Base-by-base conservation (phyloP, 1,284 basidiomycete species). In the Apiotrichum akiyoshidainum region DNA sequence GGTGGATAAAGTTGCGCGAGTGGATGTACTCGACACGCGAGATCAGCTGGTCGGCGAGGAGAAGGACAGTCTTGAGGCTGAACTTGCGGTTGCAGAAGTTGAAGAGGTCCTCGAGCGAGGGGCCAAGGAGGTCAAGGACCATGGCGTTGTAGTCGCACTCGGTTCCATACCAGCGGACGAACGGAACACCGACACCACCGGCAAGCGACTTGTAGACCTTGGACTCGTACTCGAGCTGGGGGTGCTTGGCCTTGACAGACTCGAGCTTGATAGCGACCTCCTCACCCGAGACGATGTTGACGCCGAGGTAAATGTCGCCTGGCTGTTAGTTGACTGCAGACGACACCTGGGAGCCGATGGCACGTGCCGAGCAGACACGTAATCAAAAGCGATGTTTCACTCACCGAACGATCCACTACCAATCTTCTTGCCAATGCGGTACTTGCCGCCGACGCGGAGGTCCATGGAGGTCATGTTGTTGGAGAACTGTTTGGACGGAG, bases 21-120 rank as follows among this genome's bases (percentile, higher is more conserved):
- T 99, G 96, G 68, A 98, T 92, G 82, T 98, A 98, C 79, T 99
- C 95, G 75, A 99, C 92, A 65, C 95, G 92, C 49, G 95, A 98
- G 74, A 99, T 94, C 73, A 99, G 82, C 80, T 99, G 96, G 76
- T 99, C 95, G 59, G 96, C 95, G 49, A 99, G 86, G 37, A 99
- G 85, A 16, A 99, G 83, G 26, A 98, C 94, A 0, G 96, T 99
- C 84, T 99, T 99, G 71, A 99, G 83, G 64, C 84, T 89, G 80
- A 99, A 99, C 78, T 96, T 97, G 80, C 95, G 88, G 83, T 95
- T 94, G 85, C 96, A 99, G 74, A 98, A 99, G 83, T 99, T 99
- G 88, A 99, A 99, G 19, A 99, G 84, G 72, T 99, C 96, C 79
- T 99, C 96, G 52, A 99, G 87, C 49, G 92, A 95, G 34, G 96